phyloP scores from a whole-genome alignment of 2,329 filamentous ascomycete species.

The Zelopaecilomyces penicillatus region DNA sequence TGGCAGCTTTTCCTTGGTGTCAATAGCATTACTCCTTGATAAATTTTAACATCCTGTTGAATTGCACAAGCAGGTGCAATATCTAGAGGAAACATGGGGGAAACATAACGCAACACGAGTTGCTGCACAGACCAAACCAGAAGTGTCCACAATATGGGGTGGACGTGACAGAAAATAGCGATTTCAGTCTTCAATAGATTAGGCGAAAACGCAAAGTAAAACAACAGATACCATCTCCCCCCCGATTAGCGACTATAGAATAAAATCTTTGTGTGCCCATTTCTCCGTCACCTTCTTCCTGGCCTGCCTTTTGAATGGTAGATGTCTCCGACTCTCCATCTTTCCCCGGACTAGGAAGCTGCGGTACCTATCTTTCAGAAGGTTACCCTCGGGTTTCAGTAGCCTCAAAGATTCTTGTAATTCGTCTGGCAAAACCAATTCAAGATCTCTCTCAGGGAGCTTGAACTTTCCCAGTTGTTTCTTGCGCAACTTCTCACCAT shows the following conservation, averaged over 20 bases:
- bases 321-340: constrained; percentile 71
- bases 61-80: no score
- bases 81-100: no score
- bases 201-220: no score
- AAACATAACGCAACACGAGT: no score
- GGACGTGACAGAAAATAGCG: no score
- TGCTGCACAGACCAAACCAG: no score
- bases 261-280: constrained; percentile 95
- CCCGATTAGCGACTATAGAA: constrained; percentile 13
- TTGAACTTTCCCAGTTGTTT: constrained; percentile 65
- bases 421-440: constrained; percentile 76
- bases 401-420: constrained; percentile 71
- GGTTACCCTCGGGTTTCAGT: constrained; percentile 90
- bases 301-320: constrained; percentile 74
- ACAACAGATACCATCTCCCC: no score
- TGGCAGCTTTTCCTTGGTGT: no score
- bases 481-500: constrained; percentile 58
- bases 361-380: constrained; percentile 84
- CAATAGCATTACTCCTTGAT: no score
- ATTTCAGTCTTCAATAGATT: no score
- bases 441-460: constrained; percentile 69
- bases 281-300: constrained; percentile 84
- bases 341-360: constrained; percentile 84
- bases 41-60: no score
- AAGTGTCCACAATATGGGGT: no score